These are phyloP conservation scores for Candida frijolesensis DNA, from an alignment of 1,139 yeast species.

Conservation along the genomic window DNA sequence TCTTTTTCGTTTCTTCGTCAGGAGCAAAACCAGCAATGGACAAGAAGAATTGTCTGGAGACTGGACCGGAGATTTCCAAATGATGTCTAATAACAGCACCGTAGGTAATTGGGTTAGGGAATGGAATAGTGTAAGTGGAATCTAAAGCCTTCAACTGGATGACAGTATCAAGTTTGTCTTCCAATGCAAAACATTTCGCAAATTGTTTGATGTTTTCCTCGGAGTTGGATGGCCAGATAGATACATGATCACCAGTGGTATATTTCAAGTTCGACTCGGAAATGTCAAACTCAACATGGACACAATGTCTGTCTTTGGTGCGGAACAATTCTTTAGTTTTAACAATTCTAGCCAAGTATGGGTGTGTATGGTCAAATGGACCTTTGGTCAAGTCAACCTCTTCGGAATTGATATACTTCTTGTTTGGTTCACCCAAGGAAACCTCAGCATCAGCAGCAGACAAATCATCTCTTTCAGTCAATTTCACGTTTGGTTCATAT, in stretches of 20 bases:
- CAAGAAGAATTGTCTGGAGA: slow-evolving; percentile 83
- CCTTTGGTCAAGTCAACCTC: slow-evolving; percentile 55
- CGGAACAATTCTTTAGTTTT: slow-evolving; percentile 70
- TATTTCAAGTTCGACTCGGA: slow-evolving; percentile 76
- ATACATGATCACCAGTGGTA: slow-evolving; percentile 94
- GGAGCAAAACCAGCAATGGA: slow-evolving; percentile 89
- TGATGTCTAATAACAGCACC: slow-evolving; percentile 86
- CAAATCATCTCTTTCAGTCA: slow-evolving; percentile 35
- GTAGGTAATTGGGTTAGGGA: slow-evolving; percentile 90
- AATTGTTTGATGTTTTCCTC: slow-evolving; percentile 71
- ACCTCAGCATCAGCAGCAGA: slow-evolving; percentile 45
- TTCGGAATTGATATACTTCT: slow-evolving; percentile 53
- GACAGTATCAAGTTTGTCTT: slow-evolving; percentile 53
- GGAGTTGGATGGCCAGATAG: slow-evolving; percentile 91
- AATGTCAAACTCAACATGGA: slow-evolving; percentile 88
- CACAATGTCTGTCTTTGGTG: slow-evolving; percentile 70
- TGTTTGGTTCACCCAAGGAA: slow-evolving; percentile 84
- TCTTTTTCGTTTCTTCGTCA: slow-evolving; percentile 54
- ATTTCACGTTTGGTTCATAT: slow-evolving; percentile 73
- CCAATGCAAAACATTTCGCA: slow-evolving; percentile 62
- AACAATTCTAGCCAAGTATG: slow-evolving; percentile 74
- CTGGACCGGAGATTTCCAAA: slow-evolving; percentile 89
- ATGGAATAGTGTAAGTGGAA: slow-evolving; percentile 69
- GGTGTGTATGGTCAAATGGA: slow-evolving; percentile 84
- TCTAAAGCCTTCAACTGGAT: slow-evolving; percentile 74